Evolutionary conservation across 202 grass and related monocot genomes (phyloP).

Genomic region (Musa balbisiana): DNA sequence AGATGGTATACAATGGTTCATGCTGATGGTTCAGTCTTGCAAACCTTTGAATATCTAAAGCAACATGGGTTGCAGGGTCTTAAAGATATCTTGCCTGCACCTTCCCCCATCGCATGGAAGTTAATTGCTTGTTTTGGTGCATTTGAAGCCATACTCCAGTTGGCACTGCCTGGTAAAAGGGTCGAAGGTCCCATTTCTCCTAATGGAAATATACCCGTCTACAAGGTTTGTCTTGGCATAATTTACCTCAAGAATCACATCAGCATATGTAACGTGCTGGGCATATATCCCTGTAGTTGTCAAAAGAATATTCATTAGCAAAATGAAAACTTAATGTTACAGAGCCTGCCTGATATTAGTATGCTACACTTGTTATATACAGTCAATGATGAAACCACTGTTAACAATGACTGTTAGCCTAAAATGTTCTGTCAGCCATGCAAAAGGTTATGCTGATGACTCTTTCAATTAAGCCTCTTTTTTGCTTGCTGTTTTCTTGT

Average conservation of each 20-base stretch:
- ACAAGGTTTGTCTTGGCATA: constrained; percentile 53
- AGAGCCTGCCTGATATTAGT: neutral
- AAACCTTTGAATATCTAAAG: constrained; percentile 65
- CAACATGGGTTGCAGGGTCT: constrained; percentile 61
- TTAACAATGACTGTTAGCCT: neutral
- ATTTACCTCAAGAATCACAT: neutral
- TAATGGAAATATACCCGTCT: constrained; percentile 64
- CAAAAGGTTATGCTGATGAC: neutral
- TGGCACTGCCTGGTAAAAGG: constrained; percentile 78
- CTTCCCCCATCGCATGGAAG: constrained; percentile 63
- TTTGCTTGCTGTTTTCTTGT: neutral
- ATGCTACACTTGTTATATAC: neutral
- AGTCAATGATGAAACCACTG: neutral
- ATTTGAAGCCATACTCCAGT: constrained; percentile 85
- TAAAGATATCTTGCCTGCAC: constrained; percentile 68
- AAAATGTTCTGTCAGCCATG: neutral
- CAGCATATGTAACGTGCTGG: neutral
- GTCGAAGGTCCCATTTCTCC: constrained; percentile 76
- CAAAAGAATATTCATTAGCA: neutral
- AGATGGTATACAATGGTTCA: constrained; percentile 98
- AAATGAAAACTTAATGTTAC: neutral
- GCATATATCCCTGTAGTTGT: neutral
- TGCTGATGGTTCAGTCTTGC: constrained; percentile 74
- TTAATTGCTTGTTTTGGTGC: constrained; percentile 83
- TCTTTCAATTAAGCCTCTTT: neutral